Base-by-base conservation (phyloP, 441 rosid genomes). In the Capsella rubella region DNA sequence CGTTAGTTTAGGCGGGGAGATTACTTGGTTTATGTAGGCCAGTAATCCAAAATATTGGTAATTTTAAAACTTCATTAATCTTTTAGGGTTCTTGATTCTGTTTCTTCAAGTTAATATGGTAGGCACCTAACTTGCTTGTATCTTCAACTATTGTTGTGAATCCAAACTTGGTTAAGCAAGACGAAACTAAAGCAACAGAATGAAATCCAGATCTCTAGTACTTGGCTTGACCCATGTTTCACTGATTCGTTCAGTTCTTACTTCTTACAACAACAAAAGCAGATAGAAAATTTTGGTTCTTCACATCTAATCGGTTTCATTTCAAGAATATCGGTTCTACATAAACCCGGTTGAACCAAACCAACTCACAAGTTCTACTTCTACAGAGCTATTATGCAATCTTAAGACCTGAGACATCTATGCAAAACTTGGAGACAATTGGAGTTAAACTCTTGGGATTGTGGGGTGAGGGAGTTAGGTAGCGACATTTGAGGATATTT, bases 401-500 rank as follows among this genome's bases (percentile, higher is more conserved):
- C 56, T 67, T 18, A 15, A 69, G 57, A 13, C 62, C 13, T 28
- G 57, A 53, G 57, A 53, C 65, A 61, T 69, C 32, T 39, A 16
- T 55, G 47, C 47, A 63, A 21, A 10, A 53, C 27, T 63, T 69
- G 70, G 21, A 28, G 47, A 64, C 57, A 55, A 62, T 14, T 61
- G 37, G 54, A 75, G 14, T 61, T 61, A 62, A 46, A 72, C 43
- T 54, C 61, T 39, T 47, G 71, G 66, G 49, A 69, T 31, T 49
- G 60, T 47, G 67, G 35, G 65, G 27, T 43, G 35, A 21, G 18
- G 42, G 58, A 53, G 61, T 76, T 69, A 56, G 71, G 71, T 76
- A 69, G 64, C 15, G 46, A 75, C 53, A 46, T 16, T 49, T 49
- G 54, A 43, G 9, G 13, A 52, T 21, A 67, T 34, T 75, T 52